phyloP scores from a whole-genome alignment of 2,329 filamentous ascomycete species.

The Piedraia hortae region DNA sequence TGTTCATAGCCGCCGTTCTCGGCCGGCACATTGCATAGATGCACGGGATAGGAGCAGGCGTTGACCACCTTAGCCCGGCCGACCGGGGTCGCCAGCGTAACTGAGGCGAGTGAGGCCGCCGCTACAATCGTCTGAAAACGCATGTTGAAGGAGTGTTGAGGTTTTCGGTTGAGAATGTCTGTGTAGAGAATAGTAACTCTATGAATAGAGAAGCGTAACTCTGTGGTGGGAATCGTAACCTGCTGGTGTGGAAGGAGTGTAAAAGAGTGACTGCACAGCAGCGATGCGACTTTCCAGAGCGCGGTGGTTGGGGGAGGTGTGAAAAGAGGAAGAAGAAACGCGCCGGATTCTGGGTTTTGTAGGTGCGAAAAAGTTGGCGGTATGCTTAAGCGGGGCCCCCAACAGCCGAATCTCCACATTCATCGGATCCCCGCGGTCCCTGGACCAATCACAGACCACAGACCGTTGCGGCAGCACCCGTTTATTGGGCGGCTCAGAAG shows the following conservation, averaged over 20 bases:
- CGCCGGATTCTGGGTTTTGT: neutral
- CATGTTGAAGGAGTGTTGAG: no score
- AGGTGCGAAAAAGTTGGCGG: neutral
- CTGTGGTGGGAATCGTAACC: no score
- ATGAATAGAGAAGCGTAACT: no score
- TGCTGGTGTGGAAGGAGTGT: no score
- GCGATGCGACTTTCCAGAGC: constrained; percentile 9
- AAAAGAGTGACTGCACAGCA: constrained; percentile 15
- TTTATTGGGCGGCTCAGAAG: no score
- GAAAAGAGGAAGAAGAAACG: neutral
- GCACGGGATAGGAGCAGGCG: constrained; percentile 9
- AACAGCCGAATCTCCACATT: no score
- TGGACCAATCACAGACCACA: no score
- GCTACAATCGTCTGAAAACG: no score
- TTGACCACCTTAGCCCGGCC: constrained; percentile 9
- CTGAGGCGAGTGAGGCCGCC: constrained; percentile 6
- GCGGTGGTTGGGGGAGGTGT: constrained; percentile 6
- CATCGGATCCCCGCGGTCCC: no score
- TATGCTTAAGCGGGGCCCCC: neutral
- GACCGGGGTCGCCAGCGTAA: constrained; percentile 5
- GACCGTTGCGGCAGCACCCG: no score
- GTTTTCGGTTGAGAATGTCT: no score
- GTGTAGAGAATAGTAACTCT: no score
- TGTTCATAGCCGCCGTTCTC: constrained; percentile 5
- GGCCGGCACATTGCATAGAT: constrained; percentile 7